These are phyloP conservation scores for Daldinia bambusicola DNA, from an alignment of 495 filamentous ascomycete species.

Conservation along the genomic window DNA sequence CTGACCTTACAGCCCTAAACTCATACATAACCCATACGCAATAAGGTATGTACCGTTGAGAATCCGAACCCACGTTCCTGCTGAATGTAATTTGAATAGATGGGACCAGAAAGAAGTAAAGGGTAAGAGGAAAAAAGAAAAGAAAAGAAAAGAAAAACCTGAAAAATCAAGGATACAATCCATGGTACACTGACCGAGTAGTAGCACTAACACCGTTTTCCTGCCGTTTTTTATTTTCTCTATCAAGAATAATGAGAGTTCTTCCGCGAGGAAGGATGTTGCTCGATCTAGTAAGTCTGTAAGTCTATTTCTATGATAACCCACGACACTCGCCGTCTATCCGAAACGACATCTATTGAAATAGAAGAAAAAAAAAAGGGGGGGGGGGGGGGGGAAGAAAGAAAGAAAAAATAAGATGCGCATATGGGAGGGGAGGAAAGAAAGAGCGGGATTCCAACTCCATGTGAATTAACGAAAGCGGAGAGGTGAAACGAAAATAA, in stretches of 20 bases:
- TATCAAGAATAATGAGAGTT: slow-evolving; percentile 20
- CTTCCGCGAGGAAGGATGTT: slow-evolving; percentile 42
- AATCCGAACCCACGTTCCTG: slow-evolving; percentile 13
- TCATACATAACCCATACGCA: background rate
- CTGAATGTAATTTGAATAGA: slow-evolving; percentile 18
- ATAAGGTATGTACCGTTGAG: slow-evolving; percentile 24
- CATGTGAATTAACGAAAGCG: slow-evolving; percentile 19
- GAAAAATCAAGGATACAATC: slow-evolving; percentile 14
- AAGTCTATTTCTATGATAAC: slow-evolving; percentile 36
- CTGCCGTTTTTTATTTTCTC: slow-evolving; percentile 13
- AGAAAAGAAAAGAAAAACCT: background rate
- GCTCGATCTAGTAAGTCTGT: slow-evolving; percentile 39
- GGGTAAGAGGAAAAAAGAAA: background rate
- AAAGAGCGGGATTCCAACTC: slow-evolving; percentile 21
- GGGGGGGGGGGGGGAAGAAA: slow-evolving; percentile 1
- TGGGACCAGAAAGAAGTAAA: too few species aligned
- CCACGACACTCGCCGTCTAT: slow-evolving; percentile 4
- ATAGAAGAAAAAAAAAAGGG: slow-evolving; percentile 8
- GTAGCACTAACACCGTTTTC: slow-evolving; percentile 15
- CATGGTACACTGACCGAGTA: slow-evolving; percentile 15
- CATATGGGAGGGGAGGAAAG: background rate
- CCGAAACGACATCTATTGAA: background rate
- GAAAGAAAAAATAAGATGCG: background rate
- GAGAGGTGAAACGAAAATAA: slow-evolving; percentile 14
- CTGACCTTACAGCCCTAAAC: slow-evolving; percentile 19